A percentile compares a stretch with the other conserved stretches of the same genome.
These are phyloP conservation scores for Biscogniauxia marginata DNA, from an alignment of 2,329 filamentous ascomycete species.

Conservation along the genomic window DNA sequence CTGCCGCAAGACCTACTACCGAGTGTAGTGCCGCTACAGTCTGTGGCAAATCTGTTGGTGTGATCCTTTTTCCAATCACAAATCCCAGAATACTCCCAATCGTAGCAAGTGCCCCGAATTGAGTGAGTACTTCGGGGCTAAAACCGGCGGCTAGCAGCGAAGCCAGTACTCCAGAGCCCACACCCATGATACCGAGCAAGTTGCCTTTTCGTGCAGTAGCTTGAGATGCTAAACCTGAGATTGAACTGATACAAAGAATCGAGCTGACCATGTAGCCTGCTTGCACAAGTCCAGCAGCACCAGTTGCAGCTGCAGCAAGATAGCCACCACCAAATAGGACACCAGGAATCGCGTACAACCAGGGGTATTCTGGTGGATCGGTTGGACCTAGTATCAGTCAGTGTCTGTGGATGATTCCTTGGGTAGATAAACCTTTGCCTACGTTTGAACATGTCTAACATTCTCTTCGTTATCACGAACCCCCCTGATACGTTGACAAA, in stretches of 20 bases:
- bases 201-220: slow-evolving; percentile 82
- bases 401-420: slow-evolving; percentile 12
- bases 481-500: slow-evolving; percentile 89
- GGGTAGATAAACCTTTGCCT: slow-evolving; percentile 23
- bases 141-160: slow-evolving; percentile 82
- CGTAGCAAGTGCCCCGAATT: slow-evolving; percentile 75
- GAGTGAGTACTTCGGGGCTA: slow-evolving; percentile 71
- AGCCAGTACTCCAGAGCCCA: slow-evolving; percentile 77
- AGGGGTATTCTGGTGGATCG: slow-evolving; percentile 84
- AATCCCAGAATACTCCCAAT: slow-evolving; percentile 67
- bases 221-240: slow-evolving; percentile 80
- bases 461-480: slow-evolving; percentile 88
- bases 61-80: slow-evolving; percentile 81
- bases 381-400: slow-evolving; percentile 57
- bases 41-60: slow-evolving; percentile 83
- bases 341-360: slow-evolving; percentile 79
- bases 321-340: slow-evolving; percentile 78
- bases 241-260: slow-evolving; percentile 78
- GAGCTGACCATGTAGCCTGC: slow-evolving; percentile 86
- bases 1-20: slow-evolving; percentile 84
- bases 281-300: slow-evolving; percentile 80
- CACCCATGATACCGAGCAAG: slow-evolving; percentile 81
- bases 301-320: slow-evolving; percentile 74
- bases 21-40: slow-evolving; percentile 88
- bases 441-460: slow-evolving; percentile 90